phyloP scores from a whole-genome alignment of 257 asterid genomes.

The Eucommia ulmoides region DNA sequence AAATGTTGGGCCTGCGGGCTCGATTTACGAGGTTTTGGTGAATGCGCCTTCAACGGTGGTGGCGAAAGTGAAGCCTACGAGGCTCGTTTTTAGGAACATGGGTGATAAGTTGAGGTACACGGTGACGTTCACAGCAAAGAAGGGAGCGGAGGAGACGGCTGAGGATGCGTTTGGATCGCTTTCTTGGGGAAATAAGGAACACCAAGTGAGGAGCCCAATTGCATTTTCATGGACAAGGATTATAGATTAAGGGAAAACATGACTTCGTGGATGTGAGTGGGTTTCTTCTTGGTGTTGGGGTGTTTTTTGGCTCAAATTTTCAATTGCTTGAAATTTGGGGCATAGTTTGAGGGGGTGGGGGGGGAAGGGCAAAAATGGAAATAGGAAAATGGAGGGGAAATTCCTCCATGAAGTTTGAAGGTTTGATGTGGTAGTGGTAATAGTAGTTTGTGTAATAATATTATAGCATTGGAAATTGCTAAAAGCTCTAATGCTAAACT shows the following conservation, averaged over 20 bases:
- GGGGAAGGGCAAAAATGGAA: too few relatives aligned
- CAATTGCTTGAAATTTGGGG: too few relatives aligned
- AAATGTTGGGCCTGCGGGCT: constrained; percentile 58
- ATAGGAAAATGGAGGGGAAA: too few relatives aligned
- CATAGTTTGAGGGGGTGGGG: too few relatives aligned
- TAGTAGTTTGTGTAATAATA: too few relatives aligned
- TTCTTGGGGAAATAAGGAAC: constrained; percentile 47
- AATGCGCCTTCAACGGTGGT: constrained; percentile 33
- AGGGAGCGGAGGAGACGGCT: constrained; percentile 11
- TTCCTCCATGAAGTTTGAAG: too few relatives aligned
- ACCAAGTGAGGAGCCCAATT: constrained; percentile 64
- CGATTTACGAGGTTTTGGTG: constrained; percentile 28
- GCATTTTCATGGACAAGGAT: constrained; percentile 44
- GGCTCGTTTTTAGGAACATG: constrained; percentile 30
- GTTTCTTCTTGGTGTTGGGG: too few relatives aligned
- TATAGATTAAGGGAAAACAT: not conserved
- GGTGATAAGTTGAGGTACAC: constrained; percentile 47
- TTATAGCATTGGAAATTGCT: too few relatives aligned
- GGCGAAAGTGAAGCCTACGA: constrained; percentile 47
- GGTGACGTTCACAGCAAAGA: constrained; percentile 47
- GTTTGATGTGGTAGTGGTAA: too few relatives aligned
- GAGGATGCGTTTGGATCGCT: constrained; percentile 50
- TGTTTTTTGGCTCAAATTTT: too few relatives aligned
- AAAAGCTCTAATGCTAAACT: too few relatives aligned
- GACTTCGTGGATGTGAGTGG: too few relatives aligned